Evolutionary conservation across 208 protist species (phyloP).

Genomic region (Leishmania gerbilli): DNA sequence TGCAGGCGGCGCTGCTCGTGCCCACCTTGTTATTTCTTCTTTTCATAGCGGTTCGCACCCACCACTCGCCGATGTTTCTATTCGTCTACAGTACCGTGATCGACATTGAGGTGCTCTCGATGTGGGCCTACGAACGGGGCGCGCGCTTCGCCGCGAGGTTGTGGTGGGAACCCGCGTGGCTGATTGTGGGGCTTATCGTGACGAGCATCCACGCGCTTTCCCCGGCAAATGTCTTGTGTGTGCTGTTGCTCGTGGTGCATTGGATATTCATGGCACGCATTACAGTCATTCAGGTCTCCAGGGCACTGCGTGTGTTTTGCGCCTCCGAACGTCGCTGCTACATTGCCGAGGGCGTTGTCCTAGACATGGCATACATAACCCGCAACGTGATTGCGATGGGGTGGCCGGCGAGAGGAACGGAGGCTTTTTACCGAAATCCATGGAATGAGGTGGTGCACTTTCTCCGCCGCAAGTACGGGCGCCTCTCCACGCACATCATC

Average conservation of each 20-base stretch:
- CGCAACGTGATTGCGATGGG: conserved; percentile 95
- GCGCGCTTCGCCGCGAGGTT: conserved; percentile 19
- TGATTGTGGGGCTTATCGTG: conserved; percentile 8
- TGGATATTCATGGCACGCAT: conserved; percentile 42
- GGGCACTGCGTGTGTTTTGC: conserved; percentile 46
- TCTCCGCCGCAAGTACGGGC: conserved; percentile 83
- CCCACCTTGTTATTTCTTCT: conserved; percentile 43
- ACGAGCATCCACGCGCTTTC: conserved; percentile 5
- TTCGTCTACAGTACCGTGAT: conserved; percentile 31
- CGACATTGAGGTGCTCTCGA: conserved; percentile 20
- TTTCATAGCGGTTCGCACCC: conserved; percentile 26
- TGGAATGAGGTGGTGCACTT: conserved; percentile 92
- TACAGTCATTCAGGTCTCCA: conserved; percentile 36
- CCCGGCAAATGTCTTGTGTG: conserved; percentile 20
- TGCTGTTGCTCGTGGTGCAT: conserved; percentile 30
- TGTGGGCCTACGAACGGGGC: conserved; percentile 33
- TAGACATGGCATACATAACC: conserved; percentile 95
- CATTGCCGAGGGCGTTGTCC: conserved; percentile 87
- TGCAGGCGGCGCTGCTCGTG: conserved; percentile 35
- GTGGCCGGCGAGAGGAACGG: conserved; percentile 90
- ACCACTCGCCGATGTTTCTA: conserved; percentile 23
- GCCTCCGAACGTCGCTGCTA: conserved; percentile 79
- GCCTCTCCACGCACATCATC: conserved; percentile 59
- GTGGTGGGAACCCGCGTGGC: conserved; percentile 26
- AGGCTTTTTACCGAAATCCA: conserved; percentile 95